These are phyloP conservation scores for Kwoniella dendrophila DNA, from an alignment of 768 basidiomycete species.

Conservation along the genomic window DNA sequence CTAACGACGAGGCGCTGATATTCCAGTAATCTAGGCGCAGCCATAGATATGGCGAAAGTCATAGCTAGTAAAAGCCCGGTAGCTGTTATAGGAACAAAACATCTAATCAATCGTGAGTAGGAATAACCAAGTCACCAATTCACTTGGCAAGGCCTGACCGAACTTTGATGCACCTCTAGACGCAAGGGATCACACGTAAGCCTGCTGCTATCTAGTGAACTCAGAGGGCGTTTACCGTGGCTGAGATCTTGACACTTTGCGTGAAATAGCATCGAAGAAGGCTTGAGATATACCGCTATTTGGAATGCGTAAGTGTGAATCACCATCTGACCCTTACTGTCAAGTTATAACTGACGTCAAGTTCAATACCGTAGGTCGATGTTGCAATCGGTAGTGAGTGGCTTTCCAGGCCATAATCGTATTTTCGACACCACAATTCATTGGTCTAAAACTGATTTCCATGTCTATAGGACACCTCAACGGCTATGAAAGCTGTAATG, in stretches of 20 bases:
- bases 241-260: no score
- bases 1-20: no score
- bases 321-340: constrained; percentile 7
- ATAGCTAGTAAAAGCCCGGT: constrained; percentile 79
- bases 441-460: neutral
- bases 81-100: constrained; percentile 76
- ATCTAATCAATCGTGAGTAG: constrained; percentile 63
- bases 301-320: constrained; percentile 60
- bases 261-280: constrained; percentile 58
- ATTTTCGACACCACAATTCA: neutral
- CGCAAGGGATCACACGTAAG: constrained; percentile 75
- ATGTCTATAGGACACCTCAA: constrained; percentile 28
- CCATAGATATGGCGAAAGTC: constrained; percentile 66
- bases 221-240: no score
- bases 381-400: constrained; percentile 61
- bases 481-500: constrained; percentile 45
- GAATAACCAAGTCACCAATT: neutral
- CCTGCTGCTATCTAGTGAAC: constrained; percentile 9
- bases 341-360: constrained; percentile 5
- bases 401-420: neutral
- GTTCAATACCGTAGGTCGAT: constrained; percentile 51
- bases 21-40: constrained; percentile 57
- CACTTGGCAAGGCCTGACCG: neutral
- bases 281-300: constrained; percentile 63
- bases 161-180: constrained; percentile 51